phyloP scores from a whole-genome alignment of 2,329 filamentous ascomycete genomes.

The Sporothrix sp. region DNA sequence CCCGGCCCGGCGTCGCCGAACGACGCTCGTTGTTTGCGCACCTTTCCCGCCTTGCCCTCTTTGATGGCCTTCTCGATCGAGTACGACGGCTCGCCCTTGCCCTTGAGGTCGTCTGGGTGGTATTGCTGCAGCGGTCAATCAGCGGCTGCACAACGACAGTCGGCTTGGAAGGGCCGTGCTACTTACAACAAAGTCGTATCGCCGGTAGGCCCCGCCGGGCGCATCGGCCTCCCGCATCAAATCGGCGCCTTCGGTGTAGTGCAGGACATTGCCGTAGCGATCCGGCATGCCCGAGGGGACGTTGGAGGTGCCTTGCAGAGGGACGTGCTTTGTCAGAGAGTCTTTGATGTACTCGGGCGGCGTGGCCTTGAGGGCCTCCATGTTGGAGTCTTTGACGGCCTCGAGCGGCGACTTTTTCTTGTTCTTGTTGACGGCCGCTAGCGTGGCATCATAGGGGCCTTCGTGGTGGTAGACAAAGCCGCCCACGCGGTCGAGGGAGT shows the following conservation, averaged over 20 bases:
- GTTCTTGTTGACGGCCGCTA: conserved; percentile 61
- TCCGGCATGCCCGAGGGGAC: conserved; percentile 67
- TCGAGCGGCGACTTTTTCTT: conserved; percentile 59
- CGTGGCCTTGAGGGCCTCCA: conserved; percentile 70
- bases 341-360: conserved; percentile 69
- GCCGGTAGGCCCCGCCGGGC: conserved; percentile 64
- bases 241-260: conserved; percentile 79
- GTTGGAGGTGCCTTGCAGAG: conserved; percentile 67
- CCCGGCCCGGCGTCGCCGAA: conserved; percentile 19
- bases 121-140: conserved; percentile 42
- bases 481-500: conserved; percentile 56
- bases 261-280: conserved; percentile 56
- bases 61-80: conserved; percentile 59
- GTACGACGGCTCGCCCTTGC: conserved; percentile 70
- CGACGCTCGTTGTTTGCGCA: conserved; percentile 22
- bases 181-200: conserved; percentile 63
- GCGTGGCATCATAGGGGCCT: conserved; percentile 79
- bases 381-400: conserved; percentile 63
- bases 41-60: conserved; percentile 41
- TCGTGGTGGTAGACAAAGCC: conserved; percentile 72
- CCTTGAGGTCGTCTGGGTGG: conserved; percentile 67
- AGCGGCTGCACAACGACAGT: conserved; percentile 48
- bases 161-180: neutral
- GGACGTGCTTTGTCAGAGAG: conserved; percentile 61
- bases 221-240: conserved; percentile 66